Percentiles rank a stretch among this genome's conserved stretches.
Conservation (phyloP, 164 flowering plant genomes). For the Hamamelis virginiana region DNA sequence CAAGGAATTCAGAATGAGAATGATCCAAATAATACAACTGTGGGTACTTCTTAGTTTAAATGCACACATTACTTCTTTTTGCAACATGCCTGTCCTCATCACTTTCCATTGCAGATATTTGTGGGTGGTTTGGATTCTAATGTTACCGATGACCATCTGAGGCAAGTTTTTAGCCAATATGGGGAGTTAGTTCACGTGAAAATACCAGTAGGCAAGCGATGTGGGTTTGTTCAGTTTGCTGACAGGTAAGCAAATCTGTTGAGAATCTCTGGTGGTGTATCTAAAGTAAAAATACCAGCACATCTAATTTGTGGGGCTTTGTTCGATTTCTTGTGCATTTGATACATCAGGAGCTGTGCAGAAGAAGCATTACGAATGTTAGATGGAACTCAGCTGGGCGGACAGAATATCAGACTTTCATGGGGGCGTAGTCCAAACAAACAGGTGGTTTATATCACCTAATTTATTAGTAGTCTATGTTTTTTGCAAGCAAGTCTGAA, state of each 20-base stretch:
- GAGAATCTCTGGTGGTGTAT: not conserved
- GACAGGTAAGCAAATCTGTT: constrained; percentile 47
- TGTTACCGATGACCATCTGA: constrained; percentile 73
- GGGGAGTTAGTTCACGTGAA: constrained; percentile 81
- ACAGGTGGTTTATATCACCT: constrained; percentile 39
- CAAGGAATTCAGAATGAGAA: constrained; percentile 62
- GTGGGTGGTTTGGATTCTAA: constrained; percentile 79
- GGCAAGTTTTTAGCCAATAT: constrained; percentile 62
- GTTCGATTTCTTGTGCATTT: not conserved
- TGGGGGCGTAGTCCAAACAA: constrained; percentile 90
- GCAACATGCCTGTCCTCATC: constrained; percentile 4
- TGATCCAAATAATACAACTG: constrained; percentile 88
- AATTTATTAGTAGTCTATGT: not conserved
- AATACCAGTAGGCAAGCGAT: constrained; percentile 82
- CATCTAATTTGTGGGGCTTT: not conserved
- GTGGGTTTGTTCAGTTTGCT: constrained; percentile 92
- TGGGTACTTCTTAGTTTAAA: constrained; percentile 44
- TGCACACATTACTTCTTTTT: not conserved
- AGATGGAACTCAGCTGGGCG: constrained; percentile 67
- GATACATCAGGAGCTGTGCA: constrained; percentile 52
- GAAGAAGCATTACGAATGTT: constrained; percentile 74
- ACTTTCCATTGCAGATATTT: constrained; percentile 60
- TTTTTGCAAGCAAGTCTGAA: not conserved
- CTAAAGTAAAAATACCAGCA: not conserved
- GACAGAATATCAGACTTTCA: constrained; percentile 69